These are phyloP conservation scores for Dothideomycetidae sp. DNA, from an alignment of 2,329 filamentous ascomycete species.

Conservation along the genomic window DNA sequence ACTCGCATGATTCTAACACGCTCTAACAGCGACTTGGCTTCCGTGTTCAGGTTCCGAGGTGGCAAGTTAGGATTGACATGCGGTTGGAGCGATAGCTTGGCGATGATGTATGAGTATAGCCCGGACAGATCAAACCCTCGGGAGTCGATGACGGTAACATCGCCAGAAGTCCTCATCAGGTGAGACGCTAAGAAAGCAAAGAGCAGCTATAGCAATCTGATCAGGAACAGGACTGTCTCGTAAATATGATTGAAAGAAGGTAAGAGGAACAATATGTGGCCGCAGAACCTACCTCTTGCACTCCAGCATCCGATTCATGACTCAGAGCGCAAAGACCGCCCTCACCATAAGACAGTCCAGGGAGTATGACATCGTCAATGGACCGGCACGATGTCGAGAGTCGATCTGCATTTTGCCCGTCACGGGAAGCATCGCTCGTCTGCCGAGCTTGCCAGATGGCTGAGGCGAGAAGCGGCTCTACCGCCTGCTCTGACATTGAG, in stretches of 20 bases:
- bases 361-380: constrained; percentile 25
- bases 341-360: constrained; percentile 24
- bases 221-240: background rate
- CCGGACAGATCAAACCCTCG: constrained; percentile 32
- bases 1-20: constrained; percentile 35
- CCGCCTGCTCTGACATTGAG: too few species aligned
- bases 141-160: constrained; percentile 33
- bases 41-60: constrained; percentile 2
- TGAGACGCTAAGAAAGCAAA: constrained; percentile 26
- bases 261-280: constrained; percentile 1
- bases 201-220: constrained; percentile 18
- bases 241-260: background rate
- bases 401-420: background rate
- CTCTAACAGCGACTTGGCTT: constrained; percentile 25
- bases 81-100: constrained; percentile 1
- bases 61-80: constrained; percentile 7
- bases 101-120: constrained; percentile 20
- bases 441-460: background rate
- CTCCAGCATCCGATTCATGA: constrained; percentile 18
- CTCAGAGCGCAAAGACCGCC: constrained; percentile 25
- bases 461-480: background rate
- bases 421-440: background rate
- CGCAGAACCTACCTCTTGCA: constrained; percentile 11
- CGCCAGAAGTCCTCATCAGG: constrained; percentile 19
- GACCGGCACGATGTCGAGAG: constrained; percentile 18